Conservation (phyloP, 2,329 filamentous ascomycete genomes). For the Pseudogymnoascus sp. region DNA sequence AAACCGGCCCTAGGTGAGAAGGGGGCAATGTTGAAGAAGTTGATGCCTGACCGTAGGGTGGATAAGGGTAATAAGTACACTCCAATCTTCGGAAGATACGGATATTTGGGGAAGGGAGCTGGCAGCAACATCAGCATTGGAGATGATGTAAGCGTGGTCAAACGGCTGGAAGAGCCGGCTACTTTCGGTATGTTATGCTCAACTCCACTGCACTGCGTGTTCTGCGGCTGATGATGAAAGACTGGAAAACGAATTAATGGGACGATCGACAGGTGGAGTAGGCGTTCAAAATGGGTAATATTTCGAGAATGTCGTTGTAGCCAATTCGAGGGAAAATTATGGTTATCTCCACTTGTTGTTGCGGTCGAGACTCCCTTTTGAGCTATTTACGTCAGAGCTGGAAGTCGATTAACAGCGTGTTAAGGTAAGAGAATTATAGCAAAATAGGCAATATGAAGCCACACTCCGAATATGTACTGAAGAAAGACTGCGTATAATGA, state of each 20-base stretch:
- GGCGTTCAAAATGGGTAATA: not conserved
- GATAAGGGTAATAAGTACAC: constrained; percentile 59
- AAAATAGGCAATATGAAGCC: not conserved
- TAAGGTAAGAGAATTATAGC: not conserved
- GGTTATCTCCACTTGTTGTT: not conserved
- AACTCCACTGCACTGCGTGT: not conserved
- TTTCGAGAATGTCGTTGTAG: not conserved
- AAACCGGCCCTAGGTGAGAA: constrained; percentile 46
- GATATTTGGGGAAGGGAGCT: constrained; percentile 41
- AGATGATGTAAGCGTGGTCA: constrained; percentile 39
- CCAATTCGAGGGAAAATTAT: not conserved
- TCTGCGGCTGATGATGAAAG: not conserved
- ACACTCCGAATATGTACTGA: not conserved
- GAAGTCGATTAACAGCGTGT: not conserved
- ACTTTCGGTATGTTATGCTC: constrained; percentile 37
- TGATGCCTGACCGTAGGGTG: constrained; percentile 63
- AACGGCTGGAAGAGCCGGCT: constrained; percentile 36
- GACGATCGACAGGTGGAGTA: not conserved
- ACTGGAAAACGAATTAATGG: not conserved
- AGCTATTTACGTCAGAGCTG: not conserved
- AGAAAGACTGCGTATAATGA: not conserved
- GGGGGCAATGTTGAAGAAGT: constrained; percentile 58
- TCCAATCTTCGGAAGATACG: constrained; percentile 67
- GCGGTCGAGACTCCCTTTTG: not conserved
- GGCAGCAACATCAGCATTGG: constrained; percentile 36